Conservation (phyloP, 257 asterid genomes). For the Forsythia suspensa region DNA sequence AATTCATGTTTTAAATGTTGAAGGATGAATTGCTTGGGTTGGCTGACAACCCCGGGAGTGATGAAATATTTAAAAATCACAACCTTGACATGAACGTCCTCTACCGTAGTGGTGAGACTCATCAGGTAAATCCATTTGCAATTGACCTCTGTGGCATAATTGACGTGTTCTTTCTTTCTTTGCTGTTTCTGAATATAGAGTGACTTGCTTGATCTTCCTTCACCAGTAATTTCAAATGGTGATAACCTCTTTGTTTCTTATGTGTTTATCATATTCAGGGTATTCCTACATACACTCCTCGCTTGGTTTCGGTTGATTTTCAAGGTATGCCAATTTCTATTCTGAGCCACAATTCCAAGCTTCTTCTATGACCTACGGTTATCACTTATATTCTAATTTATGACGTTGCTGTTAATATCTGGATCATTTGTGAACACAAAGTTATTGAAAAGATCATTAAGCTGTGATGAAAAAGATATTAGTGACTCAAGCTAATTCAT, state of each 20-base stretch:
- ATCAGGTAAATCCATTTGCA: slow-evolving; percentile 48
- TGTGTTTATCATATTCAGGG: slow-evolving; percentile 58
- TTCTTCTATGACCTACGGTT: neutral
- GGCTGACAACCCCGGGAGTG: slow-evolving; percentile 64
- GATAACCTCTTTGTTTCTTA: neutral
- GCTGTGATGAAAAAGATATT: neutral
- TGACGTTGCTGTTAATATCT: neutral
- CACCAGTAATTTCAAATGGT: neutral
- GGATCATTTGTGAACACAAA: neutral
- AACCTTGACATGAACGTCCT: slow-evolving; percentile 73
- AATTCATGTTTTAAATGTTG: slow-evolving; percentile 26
- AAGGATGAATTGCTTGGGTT: slow-evolving; percentile 97
- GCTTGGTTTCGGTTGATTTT: slow-evolving; percentile 76
- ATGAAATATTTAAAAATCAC: slow-evolving; percentile 54
- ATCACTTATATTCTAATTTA: neutral
- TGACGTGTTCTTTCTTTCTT: neutral
- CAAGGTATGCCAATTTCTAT: slow-evolving; percentile 55
- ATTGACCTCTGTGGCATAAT: neutral
- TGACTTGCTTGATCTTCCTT: neutral
- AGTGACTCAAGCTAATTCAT: neutral
- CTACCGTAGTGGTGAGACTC: slow-evolving; percentile 88
- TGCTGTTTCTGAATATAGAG: neutral
- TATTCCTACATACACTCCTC: slow-evolving; percentile 82
- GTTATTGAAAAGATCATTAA: neutral
- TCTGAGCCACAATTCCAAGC: neutral